Percentiles rank a stretch among this genome's conserved stretches.
These are phyloP conservation scores for Picea glauca DNA, from an alignment of 75 land plant genomes.

Conservation along the genomic window DNA sequence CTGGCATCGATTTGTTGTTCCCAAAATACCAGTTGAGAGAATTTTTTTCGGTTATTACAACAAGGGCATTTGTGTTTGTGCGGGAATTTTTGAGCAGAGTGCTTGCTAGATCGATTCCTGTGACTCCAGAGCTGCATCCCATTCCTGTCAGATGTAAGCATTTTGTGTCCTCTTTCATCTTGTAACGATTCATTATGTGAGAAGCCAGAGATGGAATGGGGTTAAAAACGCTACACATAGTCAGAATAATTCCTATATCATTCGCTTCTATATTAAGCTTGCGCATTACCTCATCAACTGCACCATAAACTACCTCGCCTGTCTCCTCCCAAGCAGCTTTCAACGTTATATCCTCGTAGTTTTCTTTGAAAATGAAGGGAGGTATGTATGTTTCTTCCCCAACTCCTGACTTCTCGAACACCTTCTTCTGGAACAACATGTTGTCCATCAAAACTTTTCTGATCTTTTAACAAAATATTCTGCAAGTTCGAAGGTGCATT, in stretches of 20 bases:
- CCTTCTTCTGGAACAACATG: slow-evolving; percentile 30
- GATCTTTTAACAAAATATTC: slow-evolving; percentile 25
- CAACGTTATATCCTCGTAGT: slow-evolving; percentile 14
- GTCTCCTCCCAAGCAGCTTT: slow-evolving; percentile 32
- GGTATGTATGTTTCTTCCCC: slow-evolving; percentile 62
- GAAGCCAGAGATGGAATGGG: slow-evolving; percentile 38
- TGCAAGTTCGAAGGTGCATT: slow-evolving; percentile 19
- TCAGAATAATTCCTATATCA: slow-evolving; percentile 24
- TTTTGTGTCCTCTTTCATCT: slow-evolving; percentile 7
- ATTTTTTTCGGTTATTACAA: slow-evolving; percentile 50
- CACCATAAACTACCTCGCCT: slow-evolving; percentile 24
- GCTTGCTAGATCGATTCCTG: neutral
- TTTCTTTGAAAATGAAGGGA: slow-evolving; percentile 20
- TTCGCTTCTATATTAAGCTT: slow-evolving; percentile 15
- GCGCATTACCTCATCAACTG: slow-evolving; percentile 29
- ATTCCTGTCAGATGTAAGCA: slow-evolving; percentile 42
- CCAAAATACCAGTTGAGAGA: slow-evolving; percentile 44
- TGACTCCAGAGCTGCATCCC: slow-evolving; percentile 53
- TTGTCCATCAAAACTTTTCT: slow-evolving; percentile 8
- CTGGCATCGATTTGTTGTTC: slow-evolving; percentile 36
- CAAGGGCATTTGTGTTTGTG: slow-evolving; percentile 17
- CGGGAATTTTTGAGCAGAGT: too few species aligned
- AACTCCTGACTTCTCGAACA: slow-evolving; percentile 32
- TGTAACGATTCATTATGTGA: slow-evolving; percentile 17
- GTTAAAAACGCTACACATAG: slow-evolving; percentile 29